These are phyloP conservation scores for Rhypophila decipiens DNA, from an alignment of 495 filamentous ascomycete genomes.

Conservation along the genomic window DNA sequence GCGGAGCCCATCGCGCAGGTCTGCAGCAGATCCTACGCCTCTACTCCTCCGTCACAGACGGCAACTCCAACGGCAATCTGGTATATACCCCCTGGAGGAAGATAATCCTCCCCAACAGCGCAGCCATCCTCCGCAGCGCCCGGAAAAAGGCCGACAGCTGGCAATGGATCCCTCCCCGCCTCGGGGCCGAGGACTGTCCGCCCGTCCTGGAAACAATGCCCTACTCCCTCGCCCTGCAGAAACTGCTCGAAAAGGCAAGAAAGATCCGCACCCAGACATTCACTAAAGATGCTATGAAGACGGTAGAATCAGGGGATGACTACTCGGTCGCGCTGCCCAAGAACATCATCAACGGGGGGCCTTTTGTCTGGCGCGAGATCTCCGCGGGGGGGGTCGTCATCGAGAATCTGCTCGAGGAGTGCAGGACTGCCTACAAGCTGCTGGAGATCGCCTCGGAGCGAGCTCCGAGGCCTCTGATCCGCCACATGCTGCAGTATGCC, in stretches of 20 bases:
- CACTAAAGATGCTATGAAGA: no score
- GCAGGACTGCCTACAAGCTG: slow-evolving; percentile 4
- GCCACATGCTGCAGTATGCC: background rate
- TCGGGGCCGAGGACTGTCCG: slow-evolving; percentile 4
- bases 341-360: slow-evolving; percentile 13
- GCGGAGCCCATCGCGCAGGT: slow-evolving; percentile 34
- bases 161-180: slow-evolving; percentile 11
- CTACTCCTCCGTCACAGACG: slow-evolving; percentile 15
- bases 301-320: background rate
- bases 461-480: slow-evolving; percentile 7
- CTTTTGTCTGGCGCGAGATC: slow-evolving; percentile 11
- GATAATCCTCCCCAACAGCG: no score
- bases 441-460: slow-evolving; percentile 1
- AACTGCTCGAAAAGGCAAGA: background rate
- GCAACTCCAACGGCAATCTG: slow-evolving; percentile 20
- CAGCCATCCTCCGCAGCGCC: slow-evolving; percentile 1
- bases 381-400: background rate
- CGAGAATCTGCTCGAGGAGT: slow-evolving; percentile 10
- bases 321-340: slow-evolving; percentile 8
- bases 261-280: slow-evolving; percentile 3
- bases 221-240: slow-evolving; percentile 5
- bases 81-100: slow-evolving; percentile 24
- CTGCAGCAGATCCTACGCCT: slow-evolving; percentile 31
- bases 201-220: slow-evolving; percentile 15
- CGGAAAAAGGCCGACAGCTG: background rate